phyloP scores from a whole-genome alignment of 2,329 filamentous ascomycete genomes.

The Calonectria honghensis region DNA sequence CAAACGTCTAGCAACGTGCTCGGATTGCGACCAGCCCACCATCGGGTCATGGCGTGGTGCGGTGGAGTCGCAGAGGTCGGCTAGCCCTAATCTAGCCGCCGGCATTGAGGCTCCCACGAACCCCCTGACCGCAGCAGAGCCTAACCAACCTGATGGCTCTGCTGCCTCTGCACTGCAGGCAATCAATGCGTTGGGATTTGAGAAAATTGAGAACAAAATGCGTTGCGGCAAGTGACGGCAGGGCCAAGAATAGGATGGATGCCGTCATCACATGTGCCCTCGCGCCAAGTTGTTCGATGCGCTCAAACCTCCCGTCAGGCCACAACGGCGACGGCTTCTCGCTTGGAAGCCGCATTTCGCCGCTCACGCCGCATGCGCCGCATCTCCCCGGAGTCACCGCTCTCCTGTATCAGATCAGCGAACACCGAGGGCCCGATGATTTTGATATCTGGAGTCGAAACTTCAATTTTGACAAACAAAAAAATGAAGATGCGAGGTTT shows the following conservation, averaged over 20 bases:
- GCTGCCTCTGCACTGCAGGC: neutral
- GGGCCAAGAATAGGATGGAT: neutral
- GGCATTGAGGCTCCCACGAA: constrained; percentile 21
- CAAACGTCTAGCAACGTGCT: neutral
- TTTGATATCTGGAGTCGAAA: neutral
- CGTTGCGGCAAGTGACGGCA: neutral
- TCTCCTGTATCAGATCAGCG: neutral
- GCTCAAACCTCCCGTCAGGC: neutral
- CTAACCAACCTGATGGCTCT: neutral
- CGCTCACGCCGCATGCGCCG: constrained; percentile 20
- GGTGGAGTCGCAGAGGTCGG: neutral
- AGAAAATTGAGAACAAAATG: neutral
- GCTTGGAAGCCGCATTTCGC: constrained; percentile 8
- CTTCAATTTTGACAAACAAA: neutral
- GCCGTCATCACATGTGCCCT: neutral
- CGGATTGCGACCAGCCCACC: neutral
- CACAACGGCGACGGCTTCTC: neutral
- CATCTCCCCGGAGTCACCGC: neutral
- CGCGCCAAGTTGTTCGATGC: neutral
- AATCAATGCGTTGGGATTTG: neutral
- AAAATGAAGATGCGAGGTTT: neutral
- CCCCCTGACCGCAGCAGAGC: constrained; percentile 17
- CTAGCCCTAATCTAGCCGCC: neutral
- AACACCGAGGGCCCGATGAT: too few species aligned
- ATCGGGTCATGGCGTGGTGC: neutral